Base-by-base conservation (phyloP, 2,329 filamentous ascomycete genomes). In the Arthrinium phaeospermum region DNA sequence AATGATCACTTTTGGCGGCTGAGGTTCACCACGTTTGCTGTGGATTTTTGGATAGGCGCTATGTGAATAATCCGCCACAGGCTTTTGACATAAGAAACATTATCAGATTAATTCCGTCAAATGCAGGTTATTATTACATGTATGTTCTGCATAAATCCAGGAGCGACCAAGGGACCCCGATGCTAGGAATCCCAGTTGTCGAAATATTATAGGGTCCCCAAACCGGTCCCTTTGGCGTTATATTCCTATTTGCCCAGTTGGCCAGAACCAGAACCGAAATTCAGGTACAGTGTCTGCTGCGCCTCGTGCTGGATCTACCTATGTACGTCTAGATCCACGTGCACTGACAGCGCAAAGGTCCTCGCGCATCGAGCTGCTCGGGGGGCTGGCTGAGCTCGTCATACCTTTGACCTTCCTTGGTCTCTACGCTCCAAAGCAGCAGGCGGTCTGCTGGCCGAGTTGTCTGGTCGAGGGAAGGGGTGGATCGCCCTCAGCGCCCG, bases 381-480 rank as follows among this genome's bases (percentile, higher is more conserved):
- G 49, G 22, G 10, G 47, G 8, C 22, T 24, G 47, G 47, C n/a
- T n/a, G 19, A 22, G 49, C 49, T 51, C 49, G 34, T 41, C 57
- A 64, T 61, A 61, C 27, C 51, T 34, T 19, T 57, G 14, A 16
- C 19, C 27, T 57, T 13, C 19, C 14, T 27, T 37, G 53, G 12
- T 8, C 49, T 51, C 37, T 41, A 41, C 12, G 27, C 16, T 13
- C 27, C 37, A 10, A 41, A 64, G 16, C 22, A 64, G 57, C 10
- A 64, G 57, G 57, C 57, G 57, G 57, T 64, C 34, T 64, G 57
- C 22, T n/a, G 30, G 57, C 34, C n/a, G 57, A 41, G 57, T 41
- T 64, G 57, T 64, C 57, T n/a, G 34, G 57, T 19, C 16, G 30
- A 14, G 30, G 10, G 14, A 2, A 16, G 10, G 49, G 47, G 47